A percentile compares a stretch with the other conserved stretches of the same genome.
phyloP scores from a whole-genome alignment of 2,329 filamentous ascomycete species.

The Alternaria novae-zelandiae region DNA sequence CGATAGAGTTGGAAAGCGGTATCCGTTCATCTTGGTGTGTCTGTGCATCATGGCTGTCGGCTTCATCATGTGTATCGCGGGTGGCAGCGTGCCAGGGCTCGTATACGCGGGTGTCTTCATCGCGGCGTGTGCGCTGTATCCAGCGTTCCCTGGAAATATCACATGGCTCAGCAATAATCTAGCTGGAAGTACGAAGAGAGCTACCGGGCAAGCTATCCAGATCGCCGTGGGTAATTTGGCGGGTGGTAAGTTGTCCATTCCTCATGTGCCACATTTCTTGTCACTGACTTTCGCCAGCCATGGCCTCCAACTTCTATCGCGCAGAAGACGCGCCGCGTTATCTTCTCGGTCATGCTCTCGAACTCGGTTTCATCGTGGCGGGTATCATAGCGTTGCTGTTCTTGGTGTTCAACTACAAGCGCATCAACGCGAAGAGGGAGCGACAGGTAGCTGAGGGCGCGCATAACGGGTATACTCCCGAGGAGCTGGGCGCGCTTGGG shows the following conservation, averaged over 20 bases:
- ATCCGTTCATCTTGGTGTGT: constrained; percentile 43
- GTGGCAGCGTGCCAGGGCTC: constrained; percentile 37
- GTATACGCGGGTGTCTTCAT: constrained; percentile 49
- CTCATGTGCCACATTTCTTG: neutral
- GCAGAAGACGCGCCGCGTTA: constrained; percentile 57
- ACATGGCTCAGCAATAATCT: constrained; percentile 64
- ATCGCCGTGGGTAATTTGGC: constrained; percentile 57
- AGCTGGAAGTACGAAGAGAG: constrained; percentile 59
- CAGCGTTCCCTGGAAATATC: constrained; percentile 50
- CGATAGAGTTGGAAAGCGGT: constrained; percentile 41
- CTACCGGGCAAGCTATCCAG: constrained; percentile 57
- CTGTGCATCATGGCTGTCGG: constrained; percentile 43
- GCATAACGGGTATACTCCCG: constrained; percentile 52
- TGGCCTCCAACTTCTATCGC: constrained; percentile 76
- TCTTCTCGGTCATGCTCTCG: constrained; percentile 58
- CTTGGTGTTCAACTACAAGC: constrained; percentile 59
- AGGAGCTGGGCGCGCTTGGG: constrained; percentile 65
- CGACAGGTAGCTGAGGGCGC: constrained; percentile 43
- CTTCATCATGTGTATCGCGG: constrained; percentile 48
- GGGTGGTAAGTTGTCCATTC: constrained; percentile 25
- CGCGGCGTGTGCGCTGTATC: constrained; percentile 46
- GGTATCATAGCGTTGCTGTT: constrained; percentile 55
- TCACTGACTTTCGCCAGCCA: constrained; percentile 53
- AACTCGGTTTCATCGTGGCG: constrained; percentile 57
- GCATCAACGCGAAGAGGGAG: constrained; percentile 65